Evolutionary conservation across 345 rosid species (phyloP).

Genomic region (Aquilaria sinensis): DNA sequence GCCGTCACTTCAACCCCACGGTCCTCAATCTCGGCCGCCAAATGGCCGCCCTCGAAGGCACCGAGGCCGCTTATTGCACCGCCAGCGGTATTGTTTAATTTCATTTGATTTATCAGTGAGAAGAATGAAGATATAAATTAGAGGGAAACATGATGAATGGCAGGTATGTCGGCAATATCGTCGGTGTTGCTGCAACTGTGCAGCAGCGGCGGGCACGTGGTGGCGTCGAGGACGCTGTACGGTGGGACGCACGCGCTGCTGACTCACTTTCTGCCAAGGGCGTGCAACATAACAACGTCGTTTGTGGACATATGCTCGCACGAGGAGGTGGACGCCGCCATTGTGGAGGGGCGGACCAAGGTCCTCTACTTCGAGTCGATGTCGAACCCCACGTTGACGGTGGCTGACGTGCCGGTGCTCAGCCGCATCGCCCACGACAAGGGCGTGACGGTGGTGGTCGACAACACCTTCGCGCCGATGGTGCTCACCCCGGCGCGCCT

Average conservation of each 20-base stretch:
- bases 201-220: slow-evolving; percentile 95
- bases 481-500: slow-evolving; percentile 84
- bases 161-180: slow-evolving; percentile 97
- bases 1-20: slow-evolving; percentile 98
- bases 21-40: slow-evolving; percentile 87
- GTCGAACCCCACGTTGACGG: slow-evolving; percentile 76
- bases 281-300: slow-evolving; percentile 80
- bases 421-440: slow-evolving; percentile 76
- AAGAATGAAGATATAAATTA: background rate
- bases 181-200: slow-evolving; percentile 84
- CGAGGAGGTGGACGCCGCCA: slow-evolving; percentile 47
- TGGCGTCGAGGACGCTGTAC: slow-evolving; percentile 69
- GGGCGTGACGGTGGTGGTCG: slow-evolving; percentile 74
- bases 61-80: slow-evolving; percentile 97
- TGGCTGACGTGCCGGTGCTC: slow-evolving; percentile 76
- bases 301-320: slow-evolving; percentile 67
- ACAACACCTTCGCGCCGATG: slow-evolving; percentile 92
- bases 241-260: slow-evolving; percentile 96
- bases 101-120: background rate
- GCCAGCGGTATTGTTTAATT: slow-evolving; percentile 59
- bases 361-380: slow-evolving; percentile 84
- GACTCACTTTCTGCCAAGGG: slow-evolving; percentile 73
- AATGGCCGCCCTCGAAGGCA: slow-evolving; percentile 98
- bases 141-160: background rate
- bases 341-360: slow-evolving; percentile 59